Percentiles rank a stretch among this genome's conserved stretches.
Conservation (phyloP, 2,329 filamentous ascomycete species). For the Verticillium dahliae region DNA sequence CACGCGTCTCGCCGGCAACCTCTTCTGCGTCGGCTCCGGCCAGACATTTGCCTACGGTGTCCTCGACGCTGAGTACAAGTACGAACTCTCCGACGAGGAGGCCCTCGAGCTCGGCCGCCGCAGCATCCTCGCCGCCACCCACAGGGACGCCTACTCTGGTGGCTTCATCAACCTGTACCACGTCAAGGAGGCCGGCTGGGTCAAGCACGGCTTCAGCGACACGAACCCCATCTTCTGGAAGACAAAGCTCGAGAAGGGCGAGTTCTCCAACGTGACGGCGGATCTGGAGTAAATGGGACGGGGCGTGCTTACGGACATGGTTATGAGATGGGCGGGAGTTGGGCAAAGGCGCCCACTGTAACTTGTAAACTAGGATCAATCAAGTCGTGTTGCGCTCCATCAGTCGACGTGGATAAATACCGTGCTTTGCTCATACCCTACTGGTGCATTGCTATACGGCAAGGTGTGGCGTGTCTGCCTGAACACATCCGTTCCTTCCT, state of each 20-base stretch:
- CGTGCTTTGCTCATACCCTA: background rate
- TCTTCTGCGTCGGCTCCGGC: slow-evolving; percentile 96
- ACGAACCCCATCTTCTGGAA: slow-evolving; percentile 99
- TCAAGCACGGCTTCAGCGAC: slow-evolving; percentile 95
- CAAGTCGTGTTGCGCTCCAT: background rate
- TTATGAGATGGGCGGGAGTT: background rate
- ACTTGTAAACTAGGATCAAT: slow-evolving; percentile 11
- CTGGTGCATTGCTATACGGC: no score
- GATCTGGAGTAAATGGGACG: slow-evolving; percentile 47
- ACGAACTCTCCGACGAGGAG: slow-evolving; percentile 80
- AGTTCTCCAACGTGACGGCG: slow-evolving; percentile 93
- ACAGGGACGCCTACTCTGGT: slow-evolving; percentile 97
- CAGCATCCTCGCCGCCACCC: slow-evolving; percentile 92
- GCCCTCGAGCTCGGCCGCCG: slow-evolving; percentile 85
- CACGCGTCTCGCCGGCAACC: slow-evolving; percentile 83
- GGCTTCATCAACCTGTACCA: slow-evolving; percentile 99
- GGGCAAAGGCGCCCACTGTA: slow-evolving; percentile 4
- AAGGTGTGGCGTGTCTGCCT: background rate
- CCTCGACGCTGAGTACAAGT: slow-evolving; percentile 88
- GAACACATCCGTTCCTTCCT: background rate
- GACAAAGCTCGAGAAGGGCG: slow-evolving; percentile 96
- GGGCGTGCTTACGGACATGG: background rate
- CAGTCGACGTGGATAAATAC: background rate
- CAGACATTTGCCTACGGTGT: slow-evolving; percentile 99
- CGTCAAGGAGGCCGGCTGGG: slow-evolving; percentile 97